phyloP scores from a whole-genome alignment of 805 yeast genomes.

The Candida suzukii region DNA sequence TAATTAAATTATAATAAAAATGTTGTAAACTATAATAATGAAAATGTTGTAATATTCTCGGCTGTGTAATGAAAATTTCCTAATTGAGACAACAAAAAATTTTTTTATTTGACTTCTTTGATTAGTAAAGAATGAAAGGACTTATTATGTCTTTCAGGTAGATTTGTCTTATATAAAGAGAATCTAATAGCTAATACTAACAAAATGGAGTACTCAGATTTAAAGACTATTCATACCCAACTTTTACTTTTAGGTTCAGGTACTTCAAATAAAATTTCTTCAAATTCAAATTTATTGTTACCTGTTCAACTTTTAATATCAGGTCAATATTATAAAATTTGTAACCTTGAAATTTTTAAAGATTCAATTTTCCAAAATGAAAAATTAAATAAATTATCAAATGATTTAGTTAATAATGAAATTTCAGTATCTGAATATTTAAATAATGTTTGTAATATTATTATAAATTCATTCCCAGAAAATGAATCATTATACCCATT shows the following conservation, averaged over 20 bases:
- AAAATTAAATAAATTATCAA: slow-evolving; percentile 1
- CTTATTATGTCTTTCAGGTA: no score
- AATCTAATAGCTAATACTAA: no score
- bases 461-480: slow-evolving; percentile 1
- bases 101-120: no score
- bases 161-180: no score
- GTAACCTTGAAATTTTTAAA: slow-evolving; percentile 5
- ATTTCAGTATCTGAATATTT: slow-evolving; percentile 1
- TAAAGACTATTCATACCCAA: slow-evolving; percentile 10
- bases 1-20: no score
- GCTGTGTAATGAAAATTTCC: no score
- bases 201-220: not conserved
- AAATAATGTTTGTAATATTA: not conserved
- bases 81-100: no score
- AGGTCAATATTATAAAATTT: slow-evolving; percentile 21
- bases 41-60: no score
- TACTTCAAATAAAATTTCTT: not conserved
- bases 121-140: no score
- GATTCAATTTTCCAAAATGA: slow-evolving; percentile 10
- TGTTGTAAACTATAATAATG: no score
- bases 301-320: slow-evolving; percentile 10
- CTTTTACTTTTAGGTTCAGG: slow-evolving; percentile 12
- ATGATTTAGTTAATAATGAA: not conserved
- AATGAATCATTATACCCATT: slow-evolving; percentile 9
- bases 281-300: not conserved